These are phyloP conservation scores for Hibiscus syriacus DNA, from an alignment of 345 rosid genomes.

Conservation along the genomic window DNA sequence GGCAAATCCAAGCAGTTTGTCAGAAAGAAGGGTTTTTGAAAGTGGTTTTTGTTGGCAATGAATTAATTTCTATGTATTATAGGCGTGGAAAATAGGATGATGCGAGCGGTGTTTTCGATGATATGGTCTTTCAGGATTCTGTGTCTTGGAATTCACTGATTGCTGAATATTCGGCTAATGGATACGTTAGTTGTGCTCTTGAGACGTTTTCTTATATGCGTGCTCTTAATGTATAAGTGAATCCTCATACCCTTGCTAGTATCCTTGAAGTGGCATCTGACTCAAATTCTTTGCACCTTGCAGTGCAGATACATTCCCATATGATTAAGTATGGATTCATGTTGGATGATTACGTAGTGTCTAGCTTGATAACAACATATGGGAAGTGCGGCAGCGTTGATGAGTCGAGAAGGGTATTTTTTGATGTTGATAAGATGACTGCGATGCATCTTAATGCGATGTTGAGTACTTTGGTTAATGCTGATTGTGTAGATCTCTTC, in stretches of 20 bases:
- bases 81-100: slow-evolving; percentile 20
- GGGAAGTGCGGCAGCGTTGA: slow-evolving; percentile 22
- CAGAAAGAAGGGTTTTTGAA: slow-evolving; percentile 21
- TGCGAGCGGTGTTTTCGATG: slow-evolving; percentile 24
- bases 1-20: no score
- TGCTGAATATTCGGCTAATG: slow-evolving; percentile 31
- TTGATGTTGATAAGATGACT: slow-evolving; percentile 16
- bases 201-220: slow-evolving; percentile 23
- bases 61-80: slow-evolving; percentile 25
- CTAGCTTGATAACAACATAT: slow-evolving; percentile 29
- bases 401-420: slow-evolving; percentile 22
- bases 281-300: slow-evolving; percentile 18
- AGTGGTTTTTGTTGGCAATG: slow-evolving; percentile 30
- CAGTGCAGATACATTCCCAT: slow-evolving; percentile 26
- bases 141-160: slow-evolving; percentile 38
- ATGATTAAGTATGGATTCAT: slow-evolving; percentile 26
- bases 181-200: slow-evolving; percentile 22
- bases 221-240: slow-evolving; percentile 10
- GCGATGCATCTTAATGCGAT: slow-evolving; percentile 22
- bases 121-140: slow-evolving; percentile 24
- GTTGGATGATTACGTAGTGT: slow-evolving; percentile 24
- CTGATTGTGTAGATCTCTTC: slow-evolving; percentile 23
- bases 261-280: slow-evolving; percentile 24
- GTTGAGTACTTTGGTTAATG: slow-evolving; percentile 16
- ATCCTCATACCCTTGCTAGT: slow-evolving; percentile 25